phyloP scores from a whole-genome alignment of 495 filamentous ascomycete genomes.

The Recurvomyces mirabilis region DNA sequence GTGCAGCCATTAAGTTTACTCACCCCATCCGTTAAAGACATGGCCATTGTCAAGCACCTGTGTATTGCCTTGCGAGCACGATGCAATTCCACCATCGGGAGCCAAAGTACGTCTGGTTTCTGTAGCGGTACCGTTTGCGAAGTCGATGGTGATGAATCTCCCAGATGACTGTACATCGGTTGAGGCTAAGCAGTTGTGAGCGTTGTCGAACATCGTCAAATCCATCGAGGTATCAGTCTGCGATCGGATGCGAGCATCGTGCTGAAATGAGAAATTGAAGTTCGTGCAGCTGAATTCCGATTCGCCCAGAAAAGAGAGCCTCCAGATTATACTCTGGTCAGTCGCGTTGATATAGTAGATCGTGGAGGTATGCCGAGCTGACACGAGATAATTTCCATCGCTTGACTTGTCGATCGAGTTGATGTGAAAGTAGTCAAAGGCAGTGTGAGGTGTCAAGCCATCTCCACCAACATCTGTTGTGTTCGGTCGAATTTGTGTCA shows the following conservation, averaged over 20 bases:
- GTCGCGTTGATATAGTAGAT: slow-evolving; percentile 13
- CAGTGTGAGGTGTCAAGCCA: slow-evolving; percentile 3
- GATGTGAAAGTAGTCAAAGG: slow-evolving; percentile 33
- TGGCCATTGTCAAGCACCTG: slow-evolving; percentile 5
- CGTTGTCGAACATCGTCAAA: slow-evolving; percentile 12
- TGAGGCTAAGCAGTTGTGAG: neutral
- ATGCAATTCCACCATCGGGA: neutral
- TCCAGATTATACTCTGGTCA: slow-evolving; percentile 20
- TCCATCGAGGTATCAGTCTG: neutral
- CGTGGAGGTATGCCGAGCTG: slow-evolving; percentile 11
- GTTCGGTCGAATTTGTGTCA: neutral
- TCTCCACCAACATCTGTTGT: slow-evolving; percentile 5
- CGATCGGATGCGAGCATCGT: slow-evolving; percentile 9
- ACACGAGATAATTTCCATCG: slow-evolving; percentile 21
- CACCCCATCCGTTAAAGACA: slow-evolving; percentile 11
- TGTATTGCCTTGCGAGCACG: slow-evolving; percentile 8
- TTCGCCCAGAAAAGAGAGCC: slow-evolving; percentile 12
- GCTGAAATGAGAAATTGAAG: slow-evolving; percentile 12
- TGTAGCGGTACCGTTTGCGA: neutral
- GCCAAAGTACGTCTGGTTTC: neutral
- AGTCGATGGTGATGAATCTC: slow-evolving; percentile 5
- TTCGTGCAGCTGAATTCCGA: neutral
- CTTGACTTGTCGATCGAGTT: slow-evolving; percentile 20
- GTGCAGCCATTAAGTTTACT: too few relatives aligned
- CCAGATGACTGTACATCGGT: slow-evolving; percentile 1